Evolutionary conservation across 768 basidiomycete genomes (phyloP).

Genomic region (Lactarius sp.): DNA sequence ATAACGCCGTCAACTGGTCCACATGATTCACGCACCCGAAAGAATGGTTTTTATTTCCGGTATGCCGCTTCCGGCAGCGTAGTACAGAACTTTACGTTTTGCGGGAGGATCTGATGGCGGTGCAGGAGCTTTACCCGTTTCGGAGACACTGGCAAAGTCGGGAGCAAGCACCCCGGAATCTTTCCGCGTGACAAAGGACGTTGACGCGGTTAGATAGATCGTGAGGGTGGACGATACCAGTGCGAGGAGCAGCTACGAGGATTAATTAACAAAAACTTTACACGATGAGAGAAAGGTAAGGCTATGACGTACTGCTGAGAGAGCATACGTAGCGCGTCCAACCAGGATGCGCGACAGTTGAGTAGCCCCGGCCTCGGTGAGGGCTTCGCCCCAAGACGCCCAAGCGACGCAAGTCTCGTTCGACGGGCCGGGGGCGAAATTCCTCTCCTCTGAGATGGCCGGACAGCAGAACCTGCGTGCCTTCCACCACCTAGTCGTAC

Average conservation of each 20-base stretch:
- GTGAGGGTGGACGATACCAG: constrained; percentile 74
- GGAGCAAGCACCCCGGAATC: constrained; percentile 70
- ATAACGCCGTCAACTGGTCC: background rate
- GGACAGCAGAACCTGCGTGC: constrained; percentile 84
- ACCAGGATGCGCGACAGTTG: constrained; percentile 41
- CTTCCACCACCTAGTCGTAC: constrained; percentile 60
- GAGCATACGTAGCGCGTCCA: constrained; percentile 65
- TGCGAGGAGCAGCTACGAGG: constrained; percentile 63
- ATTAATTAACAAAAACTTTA: background rate
- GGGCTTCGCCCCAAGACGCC: constrained; percentile 67
- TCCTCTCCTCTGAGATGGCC: constrained; percentile 21
- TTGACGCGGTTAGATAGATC: constrained; percentile 81
- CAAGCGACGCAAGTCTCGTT: constrained; percentile 58
- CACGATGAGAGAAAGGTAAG: background rate
- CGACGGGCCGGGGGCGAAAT: constrained; percentile 9
- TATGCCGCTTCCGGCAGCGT: constrained; percentile 95
- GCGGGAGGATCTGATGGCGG: constrained; percentile 26
- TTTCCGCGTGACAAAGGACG: constrained; percentile 82
- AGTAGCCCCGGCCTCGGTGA: constrained; percentile 35
- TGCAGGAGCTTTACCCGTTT: constrained; percentile 20
- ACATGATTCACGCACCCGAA: constrained; percentile 47
- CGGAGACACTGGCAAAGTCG: constrained; percentile 34
- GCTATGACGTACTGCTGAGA: constrained; percentile 63
- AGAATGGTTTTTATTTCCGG: constrained; percentile 96
- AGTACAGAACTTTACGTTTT: constrained; percentile 77